phyloP scores from a whole-genome alignment of 2,329 filamentous ascomycete species.

The Diaporthe amygdali region DNA sequence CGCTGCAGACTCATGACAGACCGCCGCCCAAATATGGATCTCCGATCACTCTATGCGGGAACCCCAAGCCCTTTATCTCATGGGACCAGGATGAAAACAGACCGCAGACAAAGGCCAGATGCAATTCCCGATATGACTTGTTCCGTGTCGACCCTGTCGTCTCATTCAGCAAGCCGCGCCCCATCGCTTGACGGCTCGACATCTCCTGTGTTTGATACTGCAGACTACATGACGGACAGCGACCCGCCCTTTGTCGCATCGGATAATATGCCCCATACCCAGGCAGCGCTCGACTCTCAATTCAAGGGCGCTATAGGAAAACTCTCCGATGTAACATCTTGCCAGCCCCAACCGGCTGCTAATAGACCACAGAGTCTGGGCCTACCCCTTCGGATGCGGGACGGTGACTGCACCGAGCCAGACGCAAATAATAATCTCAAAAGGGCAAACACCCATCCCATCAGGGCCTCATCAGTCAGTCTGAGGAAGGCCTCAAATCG shows the following conservation, averaged over 20 bases:
- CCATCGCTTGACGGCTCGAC: slow-evolving; percentile 1
- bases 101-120: slow-evolving; percentile 9
- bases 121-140: slow-evolving; percentile 17
- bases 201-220: slow-evolving; percentile 21
- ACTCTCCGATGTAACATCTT: neutral
- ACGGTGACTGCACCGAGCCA: neutral
- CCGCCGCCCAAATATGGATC: slow-evolving; percentile 15
- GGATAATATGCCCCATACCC: slow-evolving; percentile 10
- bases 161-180: slow-evolving; percentile 15
- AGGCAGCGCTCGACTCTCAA: neutral
- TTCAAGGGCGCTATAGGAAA: neutral
- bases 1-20: neutral
- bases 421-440: slow-evolving; percentile 4
- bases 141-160: slow-evolving; percentile 21
- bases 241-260: slow-evolving; percentile 19
- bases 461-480: slow-evolving; percentile 2
- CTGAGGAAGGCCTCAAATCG: neutral
- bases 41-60: slow-evolving; percentile 19
- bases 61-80: slow-evolving; percentile 3
- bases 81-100: neutral
- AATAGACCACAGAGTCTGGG: slow-evolving; percentile 9
- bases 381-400: slow-evolving; percentile 14
- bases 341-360: neutral
- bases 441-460: neutral
- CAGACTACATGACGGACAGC: slow-evolving; percentile 6